Percentiles rank a stretch among this genome's conserved stretches.
Evolutionary conservation across 495 filamentous ascomycete genomes (phyloP).

Genomic region (Lasiosphaeria miniovina): DNA sequence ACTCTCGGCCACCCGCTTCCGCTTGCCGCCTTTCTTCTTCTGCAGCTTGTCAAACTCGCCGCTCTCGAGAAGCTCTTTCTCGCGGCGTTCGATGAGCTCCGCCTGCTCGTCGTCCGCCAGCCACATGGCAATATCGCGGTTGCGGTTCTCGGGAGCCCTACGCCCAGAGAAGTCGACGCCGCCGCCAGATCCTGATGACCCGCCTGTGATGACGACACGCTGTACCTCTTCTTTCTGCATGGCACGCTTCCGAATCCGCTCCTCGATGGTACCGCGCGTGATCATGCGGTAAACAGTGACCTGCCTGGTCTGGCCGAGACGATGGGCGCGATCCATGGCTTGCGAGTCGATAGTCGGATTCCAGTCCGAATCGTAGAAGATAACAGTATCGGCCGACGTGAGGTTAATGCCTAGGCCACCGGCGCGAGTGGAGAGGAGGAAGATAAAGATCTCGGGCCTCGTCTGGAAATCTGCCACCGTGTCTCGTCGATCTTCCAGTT

Average conservation of each 20-base stretch:
- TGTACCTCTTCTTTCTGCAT: constrained; percentile 99
- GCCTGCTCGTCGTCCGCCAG: constrained; percentile 93
- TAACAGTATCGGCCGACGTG: constrained; percentile 88
- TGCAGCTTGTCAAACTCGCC: constrained; percentile 62
- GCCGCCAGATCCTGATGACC: constrained; percentile 53
- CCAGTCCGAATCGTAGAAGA: constrained; percentile 99
- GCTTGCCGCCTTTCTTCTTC: constrained; percentile 59
- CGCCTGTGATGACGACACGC: constrained; percentile 93
- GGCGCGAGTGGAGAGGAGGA: constrained; percentile 91
- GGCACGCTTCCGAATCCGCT: constrained; percentile 95
- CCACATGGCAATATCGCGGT: constrained; percentile 96
- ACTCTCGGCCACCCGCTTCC: constrained; percentile 39
- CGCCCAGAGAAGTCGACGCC: constrained; percentile 89
- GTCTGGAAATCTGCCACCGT: constrained; percentile 96
- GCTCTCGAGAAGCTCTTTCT: constrained; percentile 70
- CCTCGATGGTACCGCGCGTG: constrained; percentile 94
- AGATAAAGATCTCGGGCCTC: constrained; percentile 89
- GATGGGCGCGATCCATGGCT: constrained; percentile 98
- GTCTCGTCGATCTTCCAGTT: constrained; percentile 93
- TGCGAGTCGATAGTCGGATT: constrained; percentile 98
- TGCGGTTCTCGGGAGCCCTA: constrained; percentile 76
- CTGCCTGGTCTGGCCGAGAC: constrained; percentile 92
- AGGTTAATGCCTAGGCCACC: constrained; percentile 98
- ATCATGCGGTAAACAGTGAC: constrained; percentile 98
- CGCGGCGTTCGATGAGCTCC: constrained; percentile 82